A percentile compares a stretch with the other conserved stretches of the same genome.
Conservation (phyloP, 2,329 filamentous ascomycete genomes). For the Talaromyces sp. region DNA sequence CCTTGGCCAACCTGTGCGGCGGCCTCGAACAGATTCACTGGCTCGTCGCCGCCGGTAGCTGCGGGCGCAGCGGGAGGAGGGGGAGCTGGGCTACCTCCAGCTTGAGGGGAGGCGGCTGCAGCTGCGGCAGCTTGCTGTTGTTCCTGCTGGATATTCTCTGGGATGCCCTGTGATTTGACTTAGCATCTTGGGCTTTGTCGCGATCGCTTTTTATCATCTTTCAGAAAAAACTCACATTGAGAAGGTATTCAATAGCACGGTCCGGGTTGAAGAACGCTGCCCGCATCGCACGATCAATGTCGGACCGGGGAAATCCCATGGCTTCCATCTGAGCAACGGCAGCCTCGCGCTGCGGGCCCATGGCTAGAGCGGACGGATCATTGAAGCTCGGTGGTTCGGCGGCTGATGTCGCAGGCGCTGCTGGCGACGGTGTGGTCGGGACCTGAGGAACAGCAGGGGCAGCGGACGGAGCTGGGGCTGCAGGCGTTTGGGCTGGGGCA, state of each 20-base stretch:
- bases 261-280: conserved; percentile 97
- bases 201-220: neutral
- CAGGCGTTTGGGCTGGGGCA: conserved; percentile 34
- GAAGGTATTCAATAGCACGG: conserved; percentile 90
- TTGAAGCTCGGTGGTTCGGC: conserved; percentile 46
- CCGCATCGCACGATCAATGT: conserved; percentile 91
- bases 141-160: conserved; percentile 72
- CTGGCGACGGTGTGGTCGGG: conserved; percentile 45
- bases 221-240: conserved; percentile 60
- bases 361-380: conserved; percentile 75
- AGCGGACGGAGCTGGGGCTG: conserved; percentile 45
- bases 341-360: conserved; percentile 74
- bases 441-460: conserved; percentile 37
- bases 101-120: conserved; percentile 32
- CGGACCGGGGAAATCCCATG: conserved; percentile 86
- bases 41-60: conserved; percentile 48
- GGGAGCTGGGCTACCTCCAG: conserved; percentile 22
- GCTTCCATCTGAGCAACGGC: conserved; percentile 91
- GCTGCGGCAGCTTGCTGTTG: conserved; percentile 49
- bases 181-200: neutral
- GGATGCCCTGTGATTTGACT: conserved; percentile 66
- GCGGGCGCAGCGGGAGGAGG: conserved; percentile 35
- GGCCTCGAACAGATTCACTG: conserved; percentile 86
- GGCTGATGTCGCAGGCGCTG: conserved; percentile 44
- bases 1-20: conserved; percentile 67